Conservation (phyloP, 2,329 filamentous ascomycete genomes). For the Myriosclerotinia duriaeana region DNA sequence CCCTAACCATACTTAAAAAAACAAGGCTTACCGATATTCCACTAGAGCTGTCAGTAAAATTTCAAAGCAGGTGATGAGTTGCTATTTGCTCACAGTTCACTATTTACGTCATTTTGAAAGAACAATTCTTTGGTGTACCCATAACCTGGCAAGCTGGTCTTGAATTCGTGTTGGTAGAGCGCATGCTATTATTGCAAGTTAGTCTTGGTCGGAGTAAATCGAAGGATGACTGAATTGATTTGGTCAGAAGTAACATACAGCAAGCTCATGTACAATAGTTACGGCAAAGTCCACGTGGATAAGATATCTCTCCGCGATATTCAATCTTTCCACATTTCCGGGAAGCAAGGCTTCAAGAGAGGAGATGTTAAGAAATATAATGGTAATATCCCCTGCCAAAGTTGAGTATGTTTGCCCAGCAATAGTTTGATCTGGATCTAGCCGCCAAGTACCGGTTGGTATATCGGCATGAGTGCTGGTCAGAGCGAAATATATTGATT, state of each 20-base stretch:
- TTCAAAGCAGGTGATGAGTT: neutral
- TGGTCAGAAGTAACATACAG: neutral
- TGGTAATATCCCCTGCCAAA: neutral
- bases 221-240: too few species aligned
- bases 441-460: neutral
- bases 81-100: constrained; percentile 4
- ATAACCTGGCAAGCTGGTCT: neutral
- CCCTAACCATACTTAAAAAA: neutral
- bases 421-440: neutral
- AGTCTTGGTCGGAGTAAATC: neutral
- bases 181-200: constrained; percentile 7
- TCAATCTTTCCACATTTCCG: constrained; percentile 10
- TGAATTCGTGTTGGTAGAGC: neutral
- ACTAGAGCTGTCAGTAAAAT: neutral
- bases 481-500: neutral
- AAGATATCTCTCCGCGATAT: constrained; percentile 8
- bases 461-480: neutral
- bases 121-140: neutral
- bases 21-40: constrained; percentile 5
- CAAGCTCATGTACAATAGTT: constrained; percentile 21
- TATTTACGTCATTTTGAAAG: neutral
- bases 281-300: neutral
- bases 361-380: neutral
- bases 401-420: neutral
- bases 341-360: constrained; percentile 16